A percentile compares a stretch with the other conserved stretches of the same genome.
Evolutionary conservation across 257 asterid species (phyloP).

Genomic region (Echium plantagineum): DNA sequence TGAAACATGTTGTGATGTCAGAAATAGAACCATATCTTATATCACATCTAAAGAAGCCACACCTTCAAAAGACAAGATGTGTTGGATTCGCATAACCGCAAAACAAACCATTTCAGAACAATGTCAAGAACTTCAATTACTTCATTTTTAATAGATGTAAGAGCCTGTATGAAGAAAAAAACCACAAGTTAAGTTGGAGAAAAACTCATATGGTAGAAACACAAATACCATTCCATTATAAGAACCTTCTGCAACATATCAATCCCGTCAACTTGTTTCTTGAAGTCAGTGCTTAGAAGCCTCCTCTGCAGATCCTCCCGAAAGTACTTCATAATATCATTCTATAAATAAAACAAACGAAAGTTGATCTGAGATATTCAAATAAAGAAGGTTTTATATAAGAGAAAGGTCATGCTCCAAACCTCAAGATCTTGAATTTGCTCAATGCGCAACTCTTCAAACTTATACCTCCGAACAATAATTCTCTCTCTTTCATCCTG

Average conservation of each 20-base stretch:
- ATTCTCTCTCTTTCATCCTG: conserved; percentile 97
- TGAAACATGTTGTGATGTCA: background rate
- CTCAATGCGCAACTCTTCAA: conserved; percentile 86
- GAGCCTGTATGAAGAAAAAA: conserved; percentile 49
- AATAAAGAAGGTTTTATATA: conserved; percentile 4
- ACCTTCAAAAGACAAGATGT: conserved; percentile 93
- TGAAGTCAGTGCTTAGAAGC: conserved; percentile 82
- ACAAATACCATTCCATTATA: conserved; percentile 7
- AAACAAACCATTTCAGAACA: conserved; percentile 80
- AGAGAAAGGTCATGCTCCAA: conserved; percentile 7
- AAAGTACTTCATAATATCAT: conserved; percentile 76
- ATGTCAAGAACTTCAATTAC: conserved; percentile 80
- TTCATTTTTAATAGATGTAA: conserved; percentile 67
- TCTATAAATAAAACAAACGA: conserved; percentile 36
- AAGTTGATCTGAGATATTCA: conserved; percentile 6
- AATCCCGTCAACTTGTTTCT: conserved; percentile 97
- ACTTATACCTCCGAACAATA: conserved; percentile 79
- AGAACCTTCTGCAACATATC: conserved; percentile 96
- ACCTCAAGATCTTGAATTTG: conserved; percentile 99
- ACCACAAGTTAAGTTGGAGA: conserved; percentile 11
- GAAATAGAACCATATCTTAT: too few species aligned
- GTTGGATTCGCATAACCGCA: conserved; percentile 89
- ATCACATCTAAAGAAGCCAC: background rate
- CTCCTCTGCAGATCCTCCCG: conserved; percentile 92
- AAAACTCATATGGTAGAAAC: conserved; percentile 10